A percentile compares a stretch with the other conserved stretches of the same genome.
Evolutionary conservation across 805 yeast genomes (phyloP).

Genomic region (Candida patagonica): DNA sequence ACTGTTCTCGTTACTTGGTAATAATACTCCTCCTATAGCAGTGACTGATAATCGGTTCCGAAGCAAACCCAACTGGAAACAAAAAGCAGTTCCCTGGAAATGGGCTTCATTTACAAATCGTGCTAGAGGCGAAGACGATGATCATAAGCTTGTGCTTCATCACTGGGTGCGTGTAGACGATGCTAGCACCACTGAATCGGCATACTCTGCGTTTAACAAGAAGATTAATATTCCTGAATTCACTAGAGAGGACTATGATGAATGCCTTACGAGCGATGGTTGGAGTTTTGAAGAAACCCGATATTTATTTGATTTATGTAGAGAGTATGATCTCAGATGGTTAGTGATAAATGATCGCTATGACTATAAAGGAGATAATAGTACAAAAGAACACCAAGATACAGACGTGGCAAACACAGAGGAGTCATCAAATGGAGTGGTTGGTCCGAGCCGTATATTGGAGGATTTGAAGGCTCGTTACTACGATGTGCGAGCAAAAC

Average conservation of each 20-base stretch:
- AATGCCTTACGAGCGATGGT: slow-evolving; percentile 28
- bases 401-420: slow-evolving; percentile 1
- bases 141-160: slow-evolving; percentile 35
- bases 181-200: slow-evolving; percentile 29
- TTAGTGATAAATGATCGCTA: slow-evolving; percentile 56
- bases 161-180: slow-evolving; percentile 82
- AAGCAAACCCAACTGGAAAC: slow-evolving; percentile 49
- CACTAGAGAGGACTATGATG: slow-evolving; percentile 49
- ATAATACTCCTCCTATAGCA: slow-evolving; percentile 80
- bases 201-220: slow-evolving; percentile 68
- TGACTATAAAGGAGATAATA: slow-evolving; percentile 22
- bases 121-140: slow-evolving; percentile 37
- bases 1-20: slow-evolving; percentile 78
- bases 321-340: slow-evolving; percentile 57
- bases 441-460: slow-evolving; percentile 38
- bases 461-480: slow-evolving; percentile 83
- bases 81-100: slow-evolving; percentile 78
- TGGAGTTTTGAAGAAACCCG: slow-evolving; percentile 78
- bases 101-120: slow-evolving; percentile 50
- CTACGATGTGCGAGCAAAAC: slow-evolving; percentile 54
- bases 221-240: slow-evolving; percentile 62
- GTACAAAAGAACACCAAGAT: slow-evolving; percentile 3
- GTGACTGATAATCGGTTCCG: slow-evolving; percentile 49
- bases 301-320: slow-evolving; percentile 59
- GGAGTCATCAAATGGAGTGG: background rate